Evolutionary conservation across 2,329 filamentous ascomycete genomes (phyloP).

Genomic region (Neophaeococcomyces mojaviensis): DNA sequence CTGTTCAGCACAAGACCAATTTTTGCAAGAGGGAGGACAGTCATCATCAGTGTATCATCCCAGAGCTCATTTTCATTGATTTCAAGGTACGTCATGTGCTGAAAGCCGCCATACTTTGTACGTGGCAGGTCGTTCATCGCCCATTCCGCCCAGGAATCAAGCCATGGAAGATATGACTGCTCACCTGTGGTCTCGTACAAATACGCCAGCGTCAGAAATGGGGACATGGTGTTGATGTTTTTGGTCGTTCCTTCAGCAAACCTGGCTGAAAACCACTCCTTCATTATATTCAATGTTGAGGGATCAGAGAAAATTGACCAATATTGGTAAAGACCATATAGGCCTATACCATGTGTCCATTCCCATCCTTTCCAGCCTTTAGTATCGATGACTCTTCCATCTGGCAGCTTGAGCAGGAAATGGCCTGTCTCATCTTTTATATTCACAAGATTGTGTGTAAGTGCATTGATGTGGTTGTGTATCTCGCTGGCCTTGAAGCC

Average conservation of each 20-base stretch:
- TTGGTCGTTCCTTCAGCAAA: constrained; percentile 67
- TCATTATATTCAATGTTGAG: constrained; percentile 56
- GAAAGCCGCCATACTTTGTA: constrained; percentile 64
- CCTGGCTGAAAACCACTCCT: constrained; percentile 64
- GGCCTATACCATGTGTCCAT: constrained; percentile 73
- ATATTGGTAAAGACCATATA: constrained; percentile 78
- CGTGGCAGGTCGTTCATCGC: constrained; percentile 67
- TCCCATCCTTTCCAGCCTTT: constrained; percentile 66
- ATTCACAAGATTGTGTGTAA: constrained; percentile 68
- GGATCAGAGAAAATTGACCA: constrained; percentile 62
- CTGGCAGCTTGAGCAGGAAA: constrained; percentile 62
- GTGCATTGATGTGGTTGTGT: constrained; percentile 52
- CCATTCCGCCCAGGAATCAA: constrained; percentile 77
- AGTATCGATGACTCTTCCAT: constrained; percentile 72
- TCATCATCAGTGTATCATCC: constrained; percentile 88
- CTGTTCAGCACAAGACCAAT: constrained; percentile 64
- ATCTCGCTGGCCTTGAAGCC: constrained; percentile 29
- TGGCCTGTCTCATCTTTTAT: constrained; percentile 69
- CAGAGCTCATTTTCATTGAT: constrained; percentile 69
- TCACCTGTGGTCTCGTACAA: constrained; percentile 68
- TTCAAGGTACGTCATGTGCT: constrained; percentile 66
- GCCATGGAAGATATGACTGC: constrained; percentile 59
- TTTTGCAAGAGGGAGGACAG: constrained; percentile 70
- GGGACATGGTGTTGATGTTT: constrained; percentile 80
- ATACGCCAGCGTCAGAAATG: constrained; percentile 66